Percentiles rank a stretch among this genome's conserved stretches.
phyloP scores from a whole-genome alignment of 768 basidiomycete genomes.

The Collybiopsis luxurians region DNA sequence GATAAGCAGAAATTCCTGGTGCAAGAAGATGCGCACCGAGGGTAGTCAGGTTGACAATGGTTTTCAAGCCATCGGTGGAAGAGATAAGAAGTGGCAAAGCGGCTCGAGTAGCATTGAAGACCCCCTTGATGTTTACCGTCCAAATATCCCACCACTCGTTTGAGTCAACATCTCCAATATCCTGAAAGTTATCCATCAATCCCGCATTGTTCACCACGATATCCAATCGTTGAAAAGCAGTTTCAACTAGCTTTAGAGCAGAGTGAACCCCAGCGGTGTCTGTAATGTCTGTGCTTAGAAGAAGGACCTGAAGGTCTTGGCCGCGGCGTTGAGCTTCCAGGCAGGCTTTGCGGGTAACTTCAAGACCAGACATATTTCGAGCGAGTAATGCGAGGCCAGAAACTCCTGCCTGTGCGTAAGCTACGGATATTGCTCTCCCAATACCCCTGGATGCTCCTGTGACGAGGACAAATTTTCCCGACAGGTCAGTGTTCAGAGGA shows the following conservation, averaged over 20 bases:
- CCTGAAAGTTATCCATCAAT: not conserved
- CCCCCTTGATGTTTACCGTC: not conserved
- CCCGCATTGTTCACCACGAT: not conserved
- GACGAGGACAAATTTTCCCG: not conserved
- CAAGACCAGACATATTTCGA: not conserved
- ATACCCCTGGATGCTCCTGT: slow-evolving; percentile 5
- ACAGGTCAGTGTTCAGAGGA: not conserved
- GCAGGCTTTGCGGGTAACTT: not conserved
- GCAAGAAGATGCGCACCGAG: not conserved
- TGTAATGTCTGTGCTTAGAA: not conserved
- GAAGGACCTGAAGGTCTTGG: not conserved
- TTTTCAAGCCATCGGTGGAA: not conserved
- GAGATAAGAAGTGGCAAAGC: not conserved
- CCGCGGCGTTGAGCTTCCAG: not conserved
- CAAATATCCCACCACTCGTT: not conserved
- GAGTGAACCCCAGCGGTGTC: not conserved
- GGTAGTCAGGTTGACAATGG: not conserved
- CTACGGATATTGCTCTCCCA: not conserved
- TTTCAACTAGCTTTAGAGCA: not conserved
- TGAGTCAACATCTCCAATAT: not conserved
- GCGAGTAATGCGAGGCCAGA: not conserved
- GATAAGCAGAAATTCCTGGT: not conserved
- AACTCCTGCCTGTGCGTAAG: not conserved
- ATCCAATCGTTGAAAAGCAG: not conserved
- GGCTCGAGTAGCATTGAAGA: not conserved